Evolutionary conservation across 2,329 filamentous ascomycete species (phyloP).

Genomic region (Botrytis cinerea): DNA sequence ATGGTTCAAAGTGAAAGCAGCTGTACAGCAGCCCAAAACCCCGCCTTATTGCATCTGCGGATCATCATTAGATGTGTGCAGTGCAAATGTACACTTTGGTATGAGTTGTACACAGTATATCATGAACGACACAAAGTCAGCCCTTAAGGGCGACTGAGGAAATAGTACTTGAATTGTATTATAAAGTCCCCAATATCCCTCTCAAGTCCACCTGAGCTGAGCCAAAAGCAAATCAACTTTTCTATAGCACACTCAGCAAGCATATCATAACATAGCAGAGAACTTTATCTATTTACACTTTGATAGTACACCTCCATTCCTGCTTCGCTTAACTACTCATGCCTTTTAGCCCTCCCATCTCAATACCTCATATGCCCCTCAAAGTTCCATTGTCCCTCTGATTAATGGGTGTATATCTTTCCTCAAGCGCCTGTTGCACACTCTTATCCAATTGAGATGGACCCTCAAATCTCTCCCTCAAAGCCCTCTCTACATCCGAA

Average conservation of each 20-base stretch:
- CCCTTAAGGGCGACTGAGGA: slow-evolving; percentile 21
- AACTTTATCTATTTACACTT: slow-evolving; percentile 26
- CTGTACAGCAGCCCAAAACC: not conserved
- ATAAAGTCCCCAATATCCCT: not conserved
- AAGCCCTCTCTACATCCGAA: slow-evolving; percentile 48
- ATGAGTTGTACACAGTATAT: not conserved
- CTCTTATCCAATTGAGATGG: slow-evolving; percentile 48
- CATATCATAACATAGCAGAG: slow-evolving; percentile 21
- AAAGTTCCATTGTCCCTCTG: slow-evolving; percentile 42
- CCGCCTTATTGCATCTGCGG: not conserved
- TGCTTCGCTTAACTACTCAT: not conserved
- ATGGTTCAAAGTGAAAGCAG: not conserved
- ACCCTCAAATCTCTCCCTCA: slow-evolving; percentile 55
- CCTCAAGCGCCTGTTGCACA: slow-evolving; percentile 55
- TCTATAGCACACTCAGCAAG: slow-evolving; percentile 25
- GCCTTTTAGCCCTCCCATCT: not conserved
- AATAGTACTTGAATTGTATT: slow-evolving; percentile 16
- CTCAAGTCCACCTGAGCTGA: not conserved
- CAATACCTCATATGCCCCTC: slow-evolving; percentile 40
- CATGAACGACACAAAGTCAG: slow-evolving; percentile 10
- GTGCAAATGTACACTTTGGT: not conserved
- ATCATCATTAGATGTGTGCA: not conserved
- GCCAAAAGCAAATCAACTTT: slow-evolving; percentile 20
- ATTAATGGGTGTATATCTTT: slow-evolving; percentile 55
- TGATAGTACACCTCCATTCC: slow-evolving; percentile 11